A percentile compares a stretch with the other conserved stretches of the same genome.
phyloP scores from a whole-genome alignment of 1,284 basidiomycete genomes.

The Irpex sp. region DNA sequence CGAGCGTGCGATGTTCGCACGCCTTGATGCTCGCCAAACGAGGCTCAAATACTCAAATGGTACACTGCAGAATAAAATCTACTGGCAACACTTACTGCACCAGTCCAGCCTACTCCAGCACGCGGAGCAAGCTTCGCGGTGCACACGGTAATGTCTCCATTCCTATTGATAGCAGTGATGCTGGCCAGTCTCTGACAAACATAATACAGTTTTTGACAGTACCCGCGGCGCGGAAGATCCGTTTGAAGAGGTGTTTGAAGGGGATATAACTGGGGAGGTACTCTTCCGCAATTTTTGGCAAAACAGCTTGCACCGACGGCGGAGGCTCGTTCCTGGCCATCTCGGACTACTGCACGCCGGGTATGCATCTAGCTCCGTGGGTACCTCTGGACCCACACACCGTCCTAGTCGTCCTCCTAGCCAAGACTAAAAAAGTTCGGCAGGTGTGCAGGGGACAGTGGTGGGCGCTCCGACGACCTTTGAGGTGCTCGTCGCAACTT shows the following conservation, averaged over 20 bases:
- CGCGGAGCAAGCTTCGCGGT: neutral
- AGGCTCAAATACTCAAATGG: no score
- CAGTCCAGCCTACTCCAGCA: neutral
- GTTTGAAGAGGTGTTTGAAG: neutral
- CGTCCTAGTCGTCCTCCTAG: no score
- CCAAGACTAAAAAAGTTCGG: no score
- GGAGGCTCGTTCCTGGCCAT: neutral
- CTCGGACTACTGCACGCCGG: neutral
- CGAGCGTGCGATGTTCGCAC: neutral
- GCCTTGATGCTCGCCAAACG: neutral
- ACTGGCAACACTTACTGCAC: neutral
- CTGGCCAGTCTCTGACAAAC: neutral
- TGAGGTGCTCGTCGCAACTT: neutral
- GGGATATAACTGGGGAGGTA: neutral
- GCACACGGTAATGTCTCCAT: neutral
- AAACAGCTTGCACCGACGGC: no score
- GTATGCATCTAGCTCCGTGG: neutral
- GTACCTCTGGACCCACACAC: neutral
- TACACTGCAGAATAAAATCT: neutral
- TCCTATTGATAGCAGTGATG: neutral
- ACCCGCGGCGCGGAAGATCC: no score
- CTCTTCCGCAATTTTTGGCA: neutral
- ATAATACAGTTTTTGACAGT: neutral
- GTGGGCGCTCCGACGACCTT: neutral
- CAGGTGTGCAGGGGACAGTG: no score